Evolutionary conservation across 768 basidiomycete genomes (phyloP), one percentile per base, ranked within the genome.

Genomic region (Boletellus ananas): DNA sequence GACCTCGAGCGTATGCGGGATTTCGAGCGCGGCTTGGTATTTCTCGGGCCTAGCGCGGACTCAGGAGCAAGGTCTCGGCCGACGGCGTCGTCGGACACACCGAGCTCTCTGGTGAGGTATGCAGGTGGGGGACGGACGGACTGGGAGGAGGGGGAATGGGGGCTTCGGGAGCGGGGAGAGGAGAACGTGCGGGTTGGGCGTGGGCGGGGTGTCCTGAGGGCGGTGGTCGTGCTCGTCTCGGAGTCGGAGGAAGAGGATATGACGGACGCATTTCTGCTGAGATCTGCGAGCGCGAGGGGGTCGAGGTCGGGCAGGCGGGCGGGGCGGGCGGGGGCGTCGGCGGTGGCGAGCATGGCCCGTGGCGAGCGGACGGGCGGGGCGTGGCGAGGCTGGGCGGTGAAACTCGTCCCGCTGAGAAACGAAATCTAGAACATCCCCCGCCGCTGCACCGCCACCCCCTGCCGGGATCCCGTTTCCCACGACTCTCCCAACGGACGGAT

Each of bases 181-280:
- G 84, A 83, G 50, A 79, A 87, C 0, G 77, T 79, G 38, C 85
- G 79, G 7, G 77, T 66, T 6, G 83, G 81, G 5, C 84, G 79
- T 25, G 74, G 75, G 0, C 77, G 73, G 13, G 77, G 72, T 7
- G 76, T 72, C 21, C 64, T 68, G 43, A 76, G 59, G 34, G 72
- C 47, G 43, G 72, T 67, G 38, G 72, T 72, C 0, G 44, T 71
- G 69, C 56, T 63, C 36, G 73, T 69, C 14, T 79, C 77, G 34
- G 83, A 83, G 61, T 75, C 78, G 53, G 81, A 83, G 36, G 76
- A 80, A 0, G 85, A 77, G 3, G 80, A 87, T 49, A 88, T 85
- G 63, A 85, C 87, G 12, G 86, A 87, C 1, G 86, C 76, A 72
- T 87, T 87, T 64, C 87, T 79, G 71, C 82, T 84, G 44, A 88